Percentiles rank a stretch among this genome's conserved stretches.
Conservation (phyloP, 2,329 filamentous ascomycete genomes). For the Cercospora brassicicola region DNA sequence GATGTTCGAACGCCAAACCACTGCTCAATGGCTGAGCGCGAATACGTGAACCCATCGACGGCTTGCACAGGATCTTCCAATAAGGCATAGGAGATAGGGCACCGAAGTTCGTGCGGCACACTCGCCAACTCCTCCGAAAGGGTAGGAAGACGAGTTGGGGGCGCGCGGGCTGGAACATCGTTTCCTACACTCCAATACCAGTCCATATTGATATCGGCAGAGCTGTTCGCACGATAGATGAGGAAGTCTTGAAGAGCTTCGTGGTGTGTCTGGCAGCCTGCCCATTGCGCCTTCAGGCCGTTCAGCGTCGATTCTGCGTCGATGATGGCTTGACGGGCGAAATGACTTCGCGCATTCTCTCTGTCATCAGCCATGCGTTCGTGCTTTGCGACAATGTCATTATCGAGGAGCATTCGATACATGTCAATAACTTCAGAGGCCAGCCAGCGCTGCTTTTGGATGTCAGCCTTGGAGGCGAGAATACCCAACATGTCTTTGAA, state of each 20-base stretch:
- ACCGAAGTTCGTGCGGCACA: constrained; percentile 33
- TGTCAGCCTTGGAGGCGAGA: constrained; percentile 9
- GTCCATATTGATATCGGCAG: constrained; percentile 16
- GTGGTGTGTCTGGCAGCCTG: constrained; percentile 22
- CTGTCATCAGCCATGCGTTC: constrained; percentile 13
- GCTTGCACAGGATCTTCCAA: constrained; percentile 41
- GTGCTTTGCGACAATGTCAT: constrained; percentile 19
- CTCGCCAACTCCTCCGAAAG: constrained; percentile 20
- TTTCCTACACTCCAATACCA: constrained; percentile 36
- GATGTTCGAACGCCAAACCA: constrained; percentile 38
- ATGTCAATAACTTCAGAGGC: constrained; percentile 27
- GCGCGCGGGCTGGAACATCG: constrained; percentile 21
- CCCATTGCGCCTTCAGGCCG: constrained; percentile 19
- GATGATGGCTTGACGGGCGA: neutral
- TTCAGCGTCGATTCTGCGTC: constrained; percentile 7
- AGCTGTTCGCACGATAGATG: constrained; percentile 28
- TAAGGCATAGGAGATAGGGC: constrained; percentile 39
- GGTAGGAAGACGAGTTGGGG: constrained; percentile 21
- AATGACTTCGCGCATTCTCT: constrained; percentile 1
- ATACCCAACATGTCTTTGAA: constrained; percentile 37
- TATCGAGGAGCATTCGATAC: constrained; percentile 21
- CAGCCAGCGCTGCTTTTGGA: neutral
- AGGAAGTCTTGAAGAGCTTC: constrained; percentile 33
- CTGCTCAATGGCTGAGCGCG: constrained; percentile 38
- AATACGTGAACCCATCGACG: constrained; percentile 39